Conservation (phyloP, 768 basidiomycete genomes). For the Pisolithus sp. region DNA sequence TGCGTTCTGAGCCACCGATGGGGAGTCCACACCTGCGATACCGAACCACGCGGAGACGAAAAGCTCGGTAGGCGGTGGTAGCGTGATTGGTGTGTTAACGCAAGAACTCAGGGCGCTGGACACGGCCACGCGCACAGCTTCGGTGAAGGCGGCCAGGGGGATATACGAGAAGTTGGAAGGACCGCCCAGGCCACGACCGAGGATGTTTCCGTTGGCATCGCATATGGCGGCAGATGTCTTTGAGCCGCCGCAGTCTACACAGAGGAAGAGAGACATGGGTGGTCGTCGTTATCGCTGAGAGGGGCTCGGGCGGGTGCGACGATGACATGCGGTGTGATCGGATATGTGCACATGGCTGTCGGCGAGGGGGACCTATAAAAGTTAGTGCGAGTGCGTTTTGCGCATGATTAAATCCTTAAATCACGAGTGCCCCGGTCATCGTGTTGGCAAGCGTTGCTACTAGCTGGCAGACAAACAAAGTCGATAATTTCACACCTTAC, state of each 20-base stretch:
- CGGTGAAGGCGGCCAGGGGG: conserved; percentile 51
- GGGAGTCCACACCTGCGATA: conserved; percentile 75
- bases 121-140: conserved; percentile 46
- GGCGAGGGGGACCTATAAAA: too few relatives aligned
- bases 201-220: conserved; percentile 47
- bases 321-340: too few relatives aligned
- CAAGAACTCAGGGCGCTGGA: conserved; percentile 47
- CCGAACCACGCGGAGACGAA: conserved; percentile 80
- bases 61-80: conserved; percentile 32
- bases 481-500: too few relatives aligned
- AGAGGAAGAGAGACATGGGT: conserved; percentile 61
- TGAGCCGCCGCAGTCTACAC: conserved; percentile 84
- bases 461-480: too few relatives aligned
- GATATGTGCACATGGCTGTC: too few relatives aligned
- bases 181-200: conserved; percentile 65
- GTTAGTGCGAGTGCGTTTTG: too few relatives aligned
- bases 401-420: too few relatives aligned
- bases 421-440: too few relatives aligned
- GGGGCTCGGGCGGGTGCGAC: too few relatives aligned
- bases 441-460: too few relatives aligned
- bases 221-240: conserved; percentile 78
- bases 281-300: too few relatives aligned
- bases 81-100: conserved; percentile 28
- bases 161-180: conserved; percentile 87
- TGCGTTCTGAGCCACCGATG: conserved; percentile 51